Base-by-base conservation (phyloP, 176 grass and related monocot genomes). In the Hyparrhenia diplandra region DNA sequence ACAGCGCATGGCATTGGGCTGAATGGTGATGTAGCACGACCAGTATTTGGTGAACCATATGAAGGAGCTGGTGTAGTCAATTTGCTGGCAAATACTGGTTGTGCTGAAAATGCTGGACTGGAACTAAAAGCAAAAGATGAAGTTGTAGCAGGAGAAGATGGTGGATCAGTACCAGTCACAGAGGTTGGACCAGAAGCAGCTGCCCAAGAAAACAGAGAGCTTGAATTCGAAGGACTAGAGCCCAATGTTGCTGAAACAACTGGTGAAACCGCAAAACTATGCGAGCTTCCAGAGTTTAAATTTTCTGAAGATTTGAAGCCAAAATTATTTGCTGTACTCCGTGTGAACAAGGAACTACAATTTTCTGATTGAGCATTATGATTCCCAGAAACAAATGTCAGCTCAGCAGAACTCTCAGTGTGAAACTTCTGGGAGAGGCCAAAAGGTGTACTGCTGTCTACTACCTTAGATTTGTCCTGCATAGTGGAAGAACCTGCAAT, bases 391-490 rank as follows among this genome's bases (percentile, higher is more conserved):
- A 67, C 10, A 64, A 77, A 24, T 16, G 32, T 21, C 51, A 64
- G 49, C 52, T 77, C 79, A 77, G 79, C 1, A 5, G 47, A 74
- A 74, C 60, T 60, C 18, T 0, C 3, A 46, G 18, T 59, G 27
- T 49, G 47, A 80, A 68, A 74, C 47, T 84, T 69, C 9, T 64
- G 60, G 54, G 60, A 74, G 23, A 88, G 80, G 59, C 25, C 65
- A 43, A 67, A 79, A 79, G 58, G 35, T 2, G 16, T 10, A 79
- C 46, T 74, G 59, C n/a, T 67, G 75, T 37, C 45, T 29, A 18
- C 28, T 28, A 23, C 75, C 31, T 83, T 73, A 10, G 67, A 67
- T 42, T 66, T 78, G 20, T 72, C 67, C 14, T 83, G 67, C 45
- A 39, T 34, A 18, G 11, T 17, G 10, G 27, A 58, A 6, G 61